Evolutionary conservation across 2,329 filamentous ascomycete genomes (phyloP).

Genomic region (Emmonsiellopsis sp.): DNA sequence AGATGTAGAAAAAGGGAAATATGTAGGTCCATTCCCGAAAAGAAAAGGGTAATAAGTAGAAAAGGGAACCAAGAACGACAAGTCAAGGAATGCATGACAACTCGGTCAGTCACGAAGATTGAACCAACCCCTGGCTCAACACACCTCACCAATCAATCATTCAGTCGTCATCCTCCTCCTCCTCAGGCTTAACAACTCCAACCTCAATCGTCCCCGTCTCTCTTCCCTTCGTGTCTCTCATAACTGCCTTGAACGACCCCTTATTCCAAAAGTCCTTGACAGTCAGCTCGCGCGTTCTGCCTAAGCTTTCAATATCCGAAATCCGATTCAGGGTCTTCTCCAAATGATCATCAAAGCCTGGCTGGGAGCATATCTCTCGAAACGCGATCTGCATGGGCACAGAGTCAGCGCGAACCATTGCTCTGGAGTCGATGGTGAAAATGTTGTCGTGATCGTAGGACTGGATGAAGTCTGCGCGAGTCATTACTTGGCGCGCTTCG

Average conservation of each 20-base stretch:
- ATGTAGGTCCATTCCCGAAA: too few relatives aligned
- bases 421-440: slow-evolving; percentile 82
- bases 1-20: too few relatives aligned
- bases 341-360: slow-evolving; percentile 73
- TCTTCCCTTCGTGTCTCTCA: slow-evolving; percentile 37
- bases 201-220: slow-evolving; percentile 40
- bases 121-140: not conserved
- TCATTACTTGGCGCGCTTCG: slow-evolving; percentile 85
- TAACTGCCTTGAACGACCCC: slow-evolving; percentile 63
- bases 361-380: slow-evolving; percentile 64
- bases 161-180: slow-evolving; percentile 21
- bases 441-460: slow-evolving; percentile 88
- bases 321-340: slow-evolving; percentile 79
- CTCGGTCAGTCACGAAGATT: not conserved
- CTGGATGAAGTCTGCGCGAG: slow-evolving; percentile 86
- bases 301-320: slow-evolving; percentile 83
- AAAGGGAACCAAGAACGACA: not conserved
- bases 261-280: slow-evolving; percentile 87
- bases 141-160: slow-evolving; percentile 1
- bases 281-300: slow-evolving; percentile 86
- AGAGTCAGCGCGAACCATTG: slow-evolving; percentile 81
- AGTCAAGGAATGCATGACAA: not conserved
- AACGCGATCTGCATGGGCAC: slow-evolving; percentile 96
- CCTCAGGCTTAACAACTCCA: slow-evolving; percentile 30
- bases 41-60: not conserved